A percentile compares a stretch with the other conserved stretches of the same genome.
phyloP scores from a whole-genome alignment of 73 alveolate species.

The Halteria grandinella region DNA sequence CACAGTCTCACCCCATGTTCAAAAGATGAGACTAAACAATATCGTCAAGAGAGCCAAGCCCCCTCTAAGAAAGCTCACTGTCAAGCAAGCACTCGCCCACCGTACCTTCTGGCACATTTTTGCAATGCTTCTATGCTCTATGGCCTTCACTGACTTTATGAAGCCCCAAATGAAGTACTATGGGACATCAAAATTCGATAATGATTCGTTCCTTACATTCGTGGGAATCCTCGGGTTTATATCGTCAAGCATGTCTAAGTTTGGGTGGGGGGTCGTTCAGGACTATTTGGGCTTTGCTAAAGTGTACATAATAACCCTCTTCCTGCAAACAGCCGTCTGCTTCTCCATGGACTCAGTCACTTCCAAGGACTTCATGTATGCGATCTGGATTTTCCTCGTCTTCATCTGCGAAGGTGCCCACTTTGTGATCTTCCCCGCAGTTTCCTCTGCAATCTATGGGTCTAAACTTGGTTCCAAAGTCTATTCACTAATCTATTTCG shows the following conservation, averaged over 20 bases:
- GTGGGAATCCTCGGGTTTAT: conserved; percentile 11
- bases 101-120: conserved; percentile 23
- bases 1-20: no score
- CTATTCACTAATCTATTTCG: conserved; percentile 10
- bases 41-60: neutral
- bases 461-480: conserved; percentile 2
- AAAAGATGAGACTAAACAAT: neutral
- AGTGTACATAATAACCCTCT: neutral
- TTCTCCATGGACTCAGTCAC: neutral
- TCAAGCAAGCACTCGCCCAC: neutral
- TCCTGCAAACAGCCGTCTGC: neutral
- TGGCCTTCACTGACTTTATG: conserved; percentile 31
- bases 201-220: conserved; percentile 3
- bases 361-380: neutral
- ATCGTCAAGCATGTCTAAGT: conserved; percentile 8
- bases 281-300: conserved; percentile 24
- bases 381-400: conserved; percentile 12
- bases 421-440: conserved; percentile 33
- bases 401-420: conserved; percentile 45
- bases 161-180: conserved; percentile 28
- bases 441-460: conserved; percentile 30
- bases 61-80: conserved; percentile 5
- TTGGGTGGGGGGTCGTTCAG: conserved; percentile 35
- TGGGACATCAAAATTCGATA: conserved; percentile 9
- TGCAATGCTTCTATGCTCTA: conserved; percentile 7